Base-by-base conservation (phyloP, 345 rosid genomes). In the Cardamine occulta region DNA sequence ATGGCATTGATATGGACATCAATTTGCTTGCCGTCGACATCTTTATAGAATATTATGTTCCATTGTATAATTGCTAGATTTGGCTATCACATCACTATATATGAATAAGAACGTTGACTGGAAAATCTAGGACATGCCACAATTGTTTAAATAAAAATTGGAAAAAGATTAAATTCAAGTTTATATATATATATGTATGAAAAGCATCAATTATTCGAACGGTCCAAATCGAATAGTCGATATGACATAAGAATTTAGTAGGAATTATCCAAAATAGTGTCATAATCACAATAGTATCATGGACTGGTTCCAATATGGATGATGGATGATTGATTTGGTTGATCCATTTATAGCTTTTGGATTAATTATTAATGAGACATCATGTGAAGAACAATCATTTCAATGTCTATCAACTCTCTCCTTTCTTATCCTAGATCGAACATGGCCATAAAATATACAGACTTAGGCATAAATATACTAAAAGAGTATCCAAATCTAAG, bases 1-100 rank as follows among this genome's bases (percentile, higher is more conserved):
- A 52, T 68, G 74, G 69, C 63, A 68, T 32, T 54, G 80, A 69
- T 69, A 69, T 69, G 9, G 74, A 76, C 74, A 68, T 76, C 48
- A 35, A 66, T 58, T 48, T 48, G 28, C 32, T 6, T 57, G 14
- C 24, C 8, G 61, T 49, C 54, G 45, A 67, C 73, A 59, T 44
- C 64, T 49, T 66, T 18, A 26, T 58, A 61, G 13, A 26, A 18
- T 47, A 66, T 37, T 24, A 60, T 52, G 34, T 32, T 69, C 37
- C 24, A 9, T 68, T 29, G 40, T 29, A 29, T 9, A 31, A 3
- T 74, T 31, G 55, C 23, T 53, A 47, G 58, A 62, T 62, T 61
- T 62, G 40, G 17, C 65, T 17, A 69, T 76, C 80, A 68, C 63
- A 62, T 76, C 70, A 63, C 10, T 56, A 75, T 40, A 21, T 21